These are phyloP conservation scores for Incumbomyces lentus DNA, from an alignment of 2,329 filamentous ascomycete species.

Conservation along the genomic window DNA sequence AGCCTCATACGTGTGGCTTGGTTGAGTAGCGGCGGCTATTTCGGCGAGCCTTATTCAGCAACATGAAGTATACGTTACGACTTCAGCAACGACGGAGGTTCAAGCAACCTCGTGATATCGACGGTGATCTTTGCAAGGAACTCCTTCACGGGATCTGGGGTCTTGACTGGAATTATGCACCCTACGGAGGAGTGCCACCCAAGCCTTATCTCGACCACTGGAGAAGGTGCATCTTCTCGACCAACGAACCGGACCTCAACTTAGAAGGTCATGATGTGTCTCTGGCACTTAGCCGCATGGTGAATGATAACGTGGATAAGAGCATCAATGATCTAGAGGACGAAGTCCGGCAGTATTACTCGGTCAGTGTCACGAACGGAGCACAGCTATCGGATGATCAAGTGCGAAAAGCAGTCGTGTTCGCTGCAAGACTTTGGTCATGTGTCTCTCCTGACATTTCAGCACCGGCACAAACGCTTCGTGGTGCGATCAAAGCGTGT, in stretches of 20 bases:
- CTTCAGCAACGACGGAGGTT: not conserved
- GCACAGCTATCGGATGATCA: not conserved
- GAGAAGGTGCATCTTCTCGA: not conserved
- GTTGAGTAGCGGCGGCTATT: too few species aligned
- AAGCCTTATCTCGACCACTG: not conserved
- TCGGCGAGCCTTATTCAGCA: too few species aligned
- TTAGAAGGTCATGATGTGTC: not conserved
- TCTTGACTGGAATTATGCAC: not conserved
- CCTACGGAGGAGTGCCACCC: not conserved
- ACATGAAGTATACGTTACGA: too few species aligned
- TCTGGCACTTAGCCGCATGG: not conserved
- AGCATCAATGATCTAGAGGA: not conserved
- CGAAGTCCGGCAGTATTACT: not conserved
- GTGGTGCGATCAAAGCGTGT: not conserved
- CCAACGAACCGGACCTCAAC: not conserved
- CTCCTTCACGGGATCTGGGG: not conserved
- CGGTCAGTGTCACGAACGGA: not conserved
- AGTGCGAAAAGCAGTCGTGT: not conserved
- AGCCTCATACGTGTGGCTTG: too few species aligned
- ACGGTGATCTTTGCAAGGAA: not conserved
- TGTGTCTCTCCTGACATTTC: not conserved
- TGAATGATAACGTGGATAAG: not conserved
- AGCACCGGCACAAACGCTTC: not conserved
- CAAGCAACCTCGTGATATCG: not conserved
- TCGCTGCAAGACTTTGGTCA: not conserved